Evolutionary conservation across 164 flowering plant species (phyloP).

Genomic region (Liquidambar formosana): DNA sequence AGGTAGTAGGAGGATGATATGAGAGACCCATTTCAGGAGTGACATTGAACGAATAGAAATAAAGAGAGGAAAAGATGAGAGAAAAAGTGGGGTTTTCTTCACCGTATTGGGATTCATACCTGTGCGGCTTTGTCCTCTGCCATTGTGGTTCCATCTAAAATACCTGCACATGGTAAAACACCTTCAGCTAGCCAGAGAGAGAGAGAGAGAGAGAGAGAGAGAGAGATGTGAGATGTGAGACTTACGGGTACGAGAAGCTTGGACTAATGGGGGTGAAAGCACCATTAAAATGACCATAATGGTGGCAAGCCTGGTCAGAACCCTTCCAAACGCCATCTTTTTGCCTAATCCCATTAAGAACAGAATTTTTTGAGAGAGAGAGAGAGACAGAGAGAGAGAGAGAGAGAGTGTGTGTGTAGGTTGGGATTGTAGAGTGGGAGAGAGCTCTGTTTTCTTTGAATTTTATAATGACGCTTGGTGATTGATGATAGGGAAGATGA

Average conservation of each 20-base stretch:
- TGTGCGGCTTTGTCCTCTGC: neutral
- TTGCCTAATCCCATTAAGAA: no score
- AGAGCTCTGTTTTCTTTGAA: no score
- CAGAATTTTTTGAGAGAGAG: no score
- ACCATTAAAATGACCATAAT: constrained; percentile 22
- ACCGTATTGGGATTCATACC: no score
- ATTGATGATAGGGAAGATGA: no score
- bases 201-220: constrained; percentile 3
- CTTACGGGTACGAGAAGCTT: constrained; percentile 30
- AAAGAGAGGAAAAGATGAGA: no score
- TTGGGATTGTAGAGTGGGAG: no score
- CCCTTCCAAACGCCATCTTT: constrained; percentile 8
- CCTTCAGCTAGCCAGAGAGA: constrained; percentile 5
- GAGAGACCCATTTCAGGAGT: neutral
- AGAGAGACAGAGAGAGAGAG: no score
- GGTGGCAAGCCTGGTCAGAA: constrained; percentile 10
- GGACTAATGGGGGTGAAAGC: constrained; percentile 18
- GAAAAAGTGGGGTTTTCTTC: no score
- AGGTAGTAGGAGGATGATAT: neutral
- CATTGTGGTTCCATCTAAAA: constrained; percentile 7
- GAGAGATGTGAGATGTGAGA: neutral
- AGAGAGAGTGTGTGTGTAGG: no score
- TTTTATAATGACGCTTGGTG: no score
- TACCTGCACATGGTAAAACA: constrained; percentile 6
- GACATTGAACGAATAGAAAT: neutral